A percentile compares a stretch with the other conserved stretches of the same genome.
Evolutionary conservation across 441 rosid species (phyloP).

Genomic region (Viola pubescens): DNA sequence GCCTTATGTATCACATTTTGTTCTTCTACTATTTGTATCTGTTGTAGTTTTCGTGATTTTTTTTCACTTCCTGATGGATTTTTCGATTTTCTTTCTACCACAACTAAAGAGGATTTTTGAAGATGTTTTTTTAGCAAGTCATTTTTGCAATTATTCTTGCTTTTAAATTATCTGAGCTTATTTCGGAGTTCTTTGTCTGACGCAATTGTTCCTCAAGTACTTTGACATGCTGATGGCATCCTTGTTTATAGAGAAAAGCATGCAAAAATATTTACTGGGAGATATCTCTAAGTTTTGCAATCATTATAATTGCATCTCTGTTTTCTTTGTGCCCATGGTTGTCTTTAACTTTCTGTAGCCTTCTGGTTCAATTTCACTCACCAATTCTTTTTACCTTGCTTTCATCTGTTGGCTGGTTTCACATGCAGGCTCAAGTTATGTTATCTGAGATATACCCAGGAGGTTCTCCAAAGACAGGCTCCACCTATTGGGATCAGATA

Average conservation of each 20-base stretch:
- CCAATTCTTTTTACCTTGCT: neutral
- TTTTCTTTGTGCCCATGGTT: too few species aligned
- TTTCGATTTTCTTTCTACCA: neutral
- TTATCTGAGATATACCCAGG: slow-evolving; percentile 99
- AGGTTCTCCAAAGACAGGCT: slow-evolving; percentile 79
- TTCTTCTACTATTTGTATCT: slow-evolving; percentile 1
- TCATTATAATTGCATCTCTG: neutral
- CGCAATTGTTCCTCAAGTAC: neutral
- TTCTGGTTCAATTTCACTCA: neutral
- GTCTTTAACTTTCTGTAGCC: neutral
- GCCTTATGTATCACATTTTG: neutral
- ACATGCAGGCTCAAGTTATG: slow-evolving; percentile 77
- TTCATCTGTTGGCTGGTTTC: slow-evolving; percentile 3
- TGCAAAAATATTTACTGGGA: too few species aligned
- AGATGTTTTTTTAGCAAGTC: neutral
- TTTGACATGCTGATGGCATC: neutral
- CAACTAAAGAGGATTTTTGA: neutral
- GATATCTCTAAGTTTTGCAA: neutral
- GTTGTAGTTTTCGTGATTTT: too few species aligned
- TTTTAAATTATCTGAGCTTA: neutral
- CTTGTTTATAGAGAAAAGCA: neutral
- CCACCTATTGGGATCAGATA: slow-evolving; percentile 92
- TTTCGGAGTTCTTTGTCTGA: neutral
- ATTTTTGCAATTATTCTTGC: neutral
- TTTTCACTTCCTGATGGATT: too few species aligned